These are phyloP conservation scores for Mycena albidolilacea DNA, from an alignment of 768 basidiomycete genomes.

Conservation along the genomic window DNA sequence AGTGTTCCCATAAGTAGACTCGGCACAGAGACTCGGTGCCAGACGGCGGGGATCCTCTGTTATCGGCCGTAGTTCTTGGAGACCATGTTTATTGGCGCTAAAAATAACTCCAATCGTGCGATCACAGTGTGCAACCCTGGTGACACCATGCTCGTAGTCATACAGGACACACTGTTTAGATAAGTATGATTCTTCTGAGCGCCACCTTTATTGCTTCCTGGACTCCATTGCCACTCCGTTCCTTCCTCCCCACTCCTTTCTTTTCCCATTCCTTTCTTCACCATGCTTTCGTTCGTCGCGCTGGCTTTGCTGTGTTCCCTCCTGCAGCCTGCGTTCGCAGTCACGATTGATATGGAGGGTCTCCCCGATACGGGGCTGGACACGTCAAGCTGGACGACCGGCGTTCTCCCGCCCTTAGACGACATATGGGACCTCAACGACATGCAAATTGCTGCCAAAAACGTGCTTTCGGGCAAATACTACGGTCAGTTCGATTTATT, in stretches of 20 bases:
- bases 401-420: slow-evolving; percentile 42
- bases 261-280: neutral
- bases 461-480: slow-evolving; percentile 36
- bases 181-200: neutral
- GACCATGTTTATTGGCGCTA: no score
- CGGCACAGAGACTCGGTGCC: no score
- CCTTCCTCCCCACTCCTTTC: neutral
- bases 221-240: neutral
- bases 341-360: slow-evolving; percentile 45
- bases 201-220: neutral
- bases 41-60: no score
- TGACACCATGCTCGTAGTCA: neutral
- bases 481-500: slow-evolving; percentile 39
- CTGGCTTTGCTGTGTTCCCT: slow-evolving; percentile 25
- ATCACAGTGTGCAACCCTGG: neutral
- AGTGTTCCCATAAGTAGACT: no score
- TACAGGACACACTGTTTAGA: slow-evolving; percentile 5
- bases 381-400: slow-evolving; percentile 43
- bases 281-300: slow-evolving; percentile 21
- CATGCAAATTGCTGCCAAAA: slow-evolving; percentile 47
- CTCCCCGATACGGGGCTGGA: slow-evolving; percentile 48
- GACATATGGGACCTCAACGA: slow-evolving; percentile 46
- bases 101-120: no score
- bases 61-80: no score
- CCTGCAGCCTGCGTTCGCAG: slow-evolving; percentile 21